phyloP scores from a whole-genome alignment of 2,329 filamentous ascomycete genomes.

The Alternaria gansuensis region DNA sequence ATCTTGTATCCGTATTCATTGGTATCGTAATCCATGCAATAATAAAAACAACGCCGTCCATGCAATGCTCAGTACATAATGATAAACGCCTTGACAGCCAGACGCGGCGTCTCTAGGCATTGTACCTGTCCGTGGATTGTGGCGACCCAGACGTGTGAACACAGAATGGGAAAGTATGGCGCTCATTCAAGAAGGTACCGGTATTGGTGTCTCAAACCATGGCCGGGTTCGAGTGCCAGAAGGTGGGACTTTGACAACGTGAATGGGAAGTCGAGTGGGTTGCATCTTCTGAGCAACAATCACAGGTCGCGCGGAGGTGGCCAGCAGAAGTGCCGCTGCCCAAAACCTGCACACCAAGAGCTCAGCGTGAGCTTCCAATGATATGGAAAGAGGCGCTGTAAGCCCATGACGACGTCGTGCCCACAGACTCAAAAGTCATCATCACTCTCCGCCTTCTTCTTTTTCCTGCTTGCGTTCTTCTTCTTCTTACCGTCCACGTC shows the following conservation, averaged over 20 bases:
- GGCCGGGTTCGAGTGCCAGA: neutral
- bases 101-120: neutral
- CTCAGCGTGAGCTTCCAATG: neutral
- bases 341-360: neutral
- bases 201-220: neutral
- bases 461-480: slow-evolving; percentile 51
- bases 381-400: neutral
- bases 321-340: neutral
- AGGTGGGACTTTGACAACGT: neutral
- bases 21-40: slow-evolving; percentile 30
- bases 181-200: neutral
- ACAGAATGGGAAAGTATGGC: neutral
- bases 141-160: neutral
- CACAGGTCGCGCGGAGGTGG: neutral
- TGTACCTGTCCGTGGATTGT: neutral
- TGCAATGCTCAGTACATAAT: slow-evolving; percentile 13
- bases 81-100: neutral
- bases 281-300: neutral
- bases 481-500: slow-evolving; percentile 57
- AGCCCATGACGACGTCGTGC: neutral
- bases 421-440: slow-evolving; percentile 45
- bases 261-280: neutral
- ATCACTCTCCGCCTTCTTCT: slow-evolving; percentile 52
- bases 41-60: slow-evolving; percentile 21
- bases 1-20: slow-evolving; percentile 30